These are phyloP conservation scores for Magnusiomyces paraingens DNA, from an alignment of 1,139 yeast genomes.

Conservation along the genomic window DNA sequence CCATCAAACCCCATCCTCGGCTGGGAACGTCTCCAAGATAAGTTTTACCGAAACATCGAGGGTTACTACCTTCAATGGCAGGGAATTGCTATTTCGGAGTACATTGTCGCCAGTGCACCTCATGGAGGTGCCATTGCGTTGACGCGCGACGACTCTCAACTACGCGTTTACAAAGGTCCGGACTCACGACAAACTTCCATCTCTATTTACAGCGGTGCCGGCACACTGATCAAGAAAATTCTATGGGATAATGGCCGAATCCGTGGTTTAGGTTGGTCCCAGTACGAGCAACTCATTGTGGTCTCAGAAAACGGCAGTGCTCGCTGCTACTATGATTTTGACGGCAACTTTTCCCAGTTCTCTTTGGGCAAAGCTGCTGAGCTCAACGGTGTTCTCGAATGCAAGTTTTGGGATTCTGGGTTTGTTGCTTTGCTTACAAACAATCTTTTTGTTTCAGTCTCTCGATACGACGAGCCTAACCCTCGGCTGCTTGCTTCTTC, in stretches of 20 bases:
- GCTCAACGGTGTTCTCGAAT: slow-evolving; percentile 35
- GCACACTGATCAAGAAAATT: slow-evolving; percentile 43
- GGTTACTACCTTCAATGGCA: slow-evolving; percentile 35
- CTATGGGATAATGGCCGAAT: slow-evolving; percentile 50
- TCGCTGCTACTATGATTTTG: slow-evolving; percentile 62
- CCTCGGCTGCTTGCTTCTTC: slow-evolving; percentile 26
- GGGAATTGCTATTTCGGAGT: slow-evolving; percentile 27
- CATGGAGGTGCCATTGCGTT: slow-evolving; percentile 39
- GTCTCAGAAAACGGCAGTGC: slow-evolving; percentile 55
- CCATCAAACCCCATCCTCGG: slow-evolving; percentile 18
- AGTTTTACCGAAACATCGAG: slow-evolving; percentile 32
- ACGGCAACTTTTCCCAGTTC: slow-evolving; percentile 57
- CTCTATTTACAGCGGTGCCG: slow-evolving; percentile 49
- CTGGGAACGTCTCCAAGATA: slow-evolving; percentile 35
- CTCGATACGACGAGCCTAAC: slow-evolving; percentile 30
- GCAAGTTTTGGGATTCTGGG: slow-evolving; percentile 35
- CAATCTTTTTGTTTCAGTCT: slow-evolving; percentile 34
- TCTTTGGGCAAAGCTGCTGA: slow-evolving; percentile 37
- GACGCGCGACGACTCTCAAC: slow-evolving; percentile 22
- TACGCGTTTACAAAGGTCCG: slow-evolving; percentile 27
- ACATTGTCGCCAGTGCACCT: slow-evolving; percentile 38
- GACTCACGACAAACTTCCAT: slow-evolving; percentile 30
- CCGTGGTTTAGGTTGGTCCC: slow-evolving; percentile 51
- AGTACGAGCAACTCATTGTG: slow-evolving; percentile 54
- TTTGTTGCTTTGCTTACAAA: slow-evolving; percentile 35